Conservation (phyloP, 2,329 filamentous ascomycete genomes). For the Fusarium neocosmosporiellum region DNA sequence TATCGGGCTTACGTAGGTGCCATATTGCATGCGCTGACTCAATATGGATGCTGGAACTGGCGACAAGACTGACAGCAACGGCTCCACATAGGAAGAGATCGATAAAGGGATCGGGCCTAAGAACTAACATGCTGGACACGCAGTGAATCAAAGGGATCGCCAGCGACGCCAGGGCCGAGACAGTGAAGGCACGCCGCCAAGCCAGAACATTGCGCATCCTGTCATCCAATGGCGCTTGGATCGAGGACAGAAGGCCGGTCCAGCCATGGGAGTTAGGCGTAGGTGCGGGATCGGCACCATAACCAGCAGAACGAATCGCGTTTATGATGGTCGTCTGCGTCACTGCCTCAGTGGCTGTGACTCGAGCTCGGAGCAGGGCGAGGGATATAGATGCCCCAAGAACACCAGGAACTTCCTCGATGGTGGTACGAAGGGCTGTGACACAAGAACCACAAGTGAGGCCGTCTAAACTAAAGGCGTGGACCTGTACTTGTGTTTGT, state of each 20-base stretch:
- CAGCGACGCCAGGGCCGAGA: neutral
- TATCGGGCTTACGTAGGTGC: neutral
- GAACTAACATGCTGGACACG: neutral
- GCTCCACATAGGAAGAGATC: neutral
- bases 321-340: neutral
- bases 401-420: neutral
- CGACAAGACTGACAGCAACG: neutral
- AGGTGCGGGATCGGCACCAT: neutral
- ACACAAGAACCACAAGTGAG: neutral
- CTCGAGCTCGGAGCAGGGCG: neutral
- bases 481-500: neutral
- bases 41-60: neutral
- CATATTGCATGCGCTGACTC: neutral
- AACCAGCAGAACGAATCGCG: neutral
- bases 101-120: neutral
- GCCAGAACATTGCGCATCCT: neutral
- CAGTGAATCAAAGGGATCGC: neutral
- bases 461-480: neutral
- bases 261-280: neutral
- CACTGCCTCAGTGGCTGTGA: neutral
- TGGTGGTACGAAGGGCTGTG: neutral
- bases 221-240: neutral
- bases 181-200: neutral
- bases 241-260: neutral
- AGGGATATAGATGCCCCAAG: neutral